Evolutionary conservation across 1,139 yeast genomes (phyloP), one percentile per base, ranked within the genome.

Genomic region (Torulaspora globosa): DNA sequence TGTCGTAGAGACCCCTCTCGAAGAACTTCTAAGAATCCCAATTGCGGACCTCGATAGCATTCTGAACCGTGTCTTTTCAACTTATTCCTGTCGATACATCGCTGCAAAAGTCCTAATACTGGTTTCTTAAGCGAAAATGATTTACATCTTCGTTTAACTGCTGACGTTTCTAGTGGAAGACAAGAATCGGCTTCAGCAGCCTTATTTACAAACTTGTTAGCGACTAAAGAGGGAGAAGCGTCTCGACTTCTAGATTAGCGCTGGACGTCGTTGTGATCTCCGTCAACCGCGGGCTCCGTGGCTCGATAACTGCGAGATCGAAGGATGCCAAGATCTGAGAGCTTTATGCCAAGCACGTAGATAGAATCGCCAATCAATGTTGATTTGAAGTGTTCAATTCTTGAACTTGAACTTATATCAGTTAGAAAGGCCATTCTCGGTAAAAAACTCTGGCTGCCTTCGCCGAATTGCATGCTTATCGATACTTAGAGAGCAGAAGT

Each of bases 1-100:
- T 6, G 36, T 41, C 30, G 43, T 37, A 6, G 51, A 47, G 24
- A 49, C 12, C 2, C 33, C 33, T 31, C 54, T 44, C 7, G 43
- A 10, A 10, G 36, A 9, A n/a, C 9, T 21, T 28, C 31, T 39
- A 5, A 31, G 28, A 4, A 36, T 18, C 15, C 26, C 32, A 18
- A 36, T 24, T 35, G 39, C 7, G 3, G 39, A 21, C 11, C 35
- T 28, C 24, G 28, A 11, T 21, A 14, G 23, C 44, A 41, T 41
- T n/a, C 26, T n/a, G 8, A 19, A 10, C 14, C 5, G 5, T 1
- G 18, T 32, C 15, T 14, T 36, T 14, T 18, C 6, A 9, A 26
- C 9, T 14, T 26, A 10, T 29, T 5, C 8, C 16, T 21, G 6
- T 12, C 9, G 14, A 15, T 14, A 10, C 8, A 27, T 36, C 12